Conservation (phyloP, 1,139 yeast species). For the Yamadazyma pseudoaaseri region DNA sequence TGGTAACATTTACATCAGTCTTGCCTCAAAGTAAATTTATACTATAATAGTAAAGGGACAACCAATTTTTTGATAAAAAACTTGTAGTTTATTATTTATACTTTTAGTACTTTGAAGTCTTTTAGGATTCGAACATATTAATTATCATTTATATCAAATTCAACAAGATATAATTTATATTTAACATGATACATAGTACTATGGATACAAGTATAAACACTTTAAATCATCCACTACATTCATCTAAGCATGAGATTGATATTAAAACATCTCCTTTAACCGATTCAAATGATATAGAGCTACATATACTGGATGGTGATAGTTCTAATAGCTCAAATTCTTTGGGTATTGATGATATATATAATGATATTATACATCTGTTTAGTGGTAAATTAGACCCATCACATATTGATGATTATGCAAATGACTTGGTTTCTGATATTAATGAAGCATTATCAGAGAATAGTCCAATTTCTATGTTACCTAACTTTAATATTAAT, state of each 20-base stretch:
- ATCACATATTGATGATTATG: slow-evolving; percentile 4
- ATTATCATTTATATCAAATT: neutral
- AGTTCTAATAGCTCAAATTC: slow-evolving; percentile 3
- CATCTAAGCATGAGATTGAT: slow-evolving; percentile 1
- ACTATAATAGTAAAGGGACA: neutral
- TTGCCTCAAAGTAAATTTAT: neutral
- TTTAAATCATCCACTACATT: neutral
- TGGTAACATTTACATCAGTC: neutral
- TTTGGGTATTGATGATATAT: slow-evolving; percentile 1
- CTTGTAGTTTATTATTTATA: too few relatives aligned
- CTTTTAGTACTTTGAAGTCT: too few relatives aligned
- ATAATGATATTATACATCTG: slow-evolving; percentile 2
- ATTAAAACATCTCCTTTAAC: slow-evolving; percentile 1
- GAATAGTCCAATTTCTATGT: slow-evolving; percentile 40
- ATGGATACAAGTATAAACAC: neutral
- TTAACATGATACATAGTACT: neutral
- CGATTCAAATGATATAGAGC: slow-evolving; percentile 4
- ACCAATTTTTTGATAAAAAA: neutral
- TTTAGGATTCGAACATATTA: too few relatives aligned
- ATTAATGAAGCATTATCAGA: slow-evolving; percentile 30
- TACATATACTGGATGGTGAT: slow-evolving; percentile 8
- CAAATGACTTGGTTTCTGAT: slow-evolving; percentile 12
- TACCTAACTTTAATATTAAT: slow-evolving; percentile 41
- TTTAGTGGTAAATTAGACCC: slow-evolving; percentile 7
- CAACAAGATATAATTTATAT: too few relatives aligned